These are phyloP conservation scores for Backusella psychrophila DNA, from an alignment of 192 early-diverging fungal genomes.

Conservation along the genomic window DNA sequence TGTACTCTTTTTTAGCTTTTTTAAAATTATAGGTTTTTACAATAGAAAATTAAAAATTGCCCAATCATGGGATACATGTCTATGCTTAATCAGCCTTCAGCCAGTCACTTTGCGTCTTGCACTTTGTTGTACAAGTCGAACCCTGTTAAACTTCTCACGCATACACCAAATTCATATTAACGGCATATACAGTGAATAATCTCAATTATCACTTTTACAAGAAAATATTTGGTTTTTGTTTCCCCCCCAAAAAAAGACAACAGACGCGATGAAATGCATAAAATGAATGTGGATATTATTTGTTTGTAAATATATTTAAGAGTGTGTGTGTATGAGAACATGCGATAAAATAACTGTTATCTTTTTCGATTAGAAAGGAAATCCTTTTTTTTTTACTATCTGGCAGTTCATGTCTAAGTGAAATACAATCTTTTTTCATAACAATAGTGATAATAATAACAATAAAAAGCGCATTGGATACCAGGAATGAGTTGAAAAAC, in stretches of 20 bases:
- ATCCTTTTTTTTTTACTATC: no score
- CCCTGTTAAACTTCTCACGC: constrained; percentile 1
- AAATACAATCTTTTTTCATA: no score
- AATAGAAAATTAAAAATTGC: neutral
- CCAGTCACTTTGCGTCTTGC: neutral
- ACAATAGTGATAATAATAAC: no score
- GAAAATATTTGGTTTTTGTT: neutral
- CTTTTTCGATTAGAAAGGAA: no score
- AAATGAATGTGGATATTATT: neutral
- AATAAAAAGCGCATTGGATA: no score
- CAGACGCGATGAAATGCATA: neutral
- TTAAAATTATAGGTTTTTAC: neutral
- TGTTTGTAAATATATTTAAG: no score
- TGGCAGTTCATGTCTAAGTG: no score
- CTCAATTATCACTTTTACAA: neutral
- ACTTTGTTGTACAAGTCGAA: neutral
- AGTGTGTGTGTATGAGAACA: neutral
- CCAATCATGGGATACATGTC: neutral
- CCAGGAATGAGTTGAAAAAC: no score
- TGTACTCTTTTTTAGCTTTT: constrained; percentile 4
- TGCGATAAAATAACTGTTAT: no score
- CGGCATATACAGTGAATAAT: neutral
- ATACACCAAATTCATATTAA: neutral
- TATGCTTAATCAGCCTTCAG: neutral
- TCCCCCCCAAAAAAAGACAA: neutral